A percentile compares a stretch with the other conserved stretches of the same genome.
Evolutionary conservation across 352 stramenopile genomes (phyloP).

Genomic region (Phytophthora citrophthora): DNA sequence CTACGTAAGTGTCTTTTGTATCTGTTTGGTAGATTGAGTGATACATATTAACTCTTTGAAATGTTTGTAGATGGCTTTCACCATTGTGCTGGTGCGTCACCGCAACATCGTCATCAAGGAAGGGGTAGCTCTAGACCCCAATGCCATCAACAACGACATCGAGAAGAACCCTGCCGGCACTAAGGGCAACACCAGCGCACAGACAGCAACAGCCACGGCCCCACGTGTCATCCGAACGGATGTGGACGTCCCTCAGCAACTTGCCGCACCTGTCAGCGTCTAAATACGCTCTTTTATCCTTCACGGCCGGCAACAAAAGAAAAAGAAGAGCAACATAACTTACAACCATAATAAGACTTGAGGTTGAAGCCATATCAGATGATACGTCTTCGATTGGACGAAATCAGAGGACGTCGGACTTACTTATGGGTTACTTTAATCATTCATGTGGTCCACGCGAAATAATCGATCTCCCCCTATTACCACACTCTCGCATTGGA

Average conservation of each 20-base stretch:
- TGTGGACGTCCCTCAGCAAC: conserved; percentile 59
- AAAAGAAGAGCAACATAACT: too few relatives aligned
- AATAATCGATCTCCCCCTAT: neutral
- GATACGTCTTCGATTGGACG: conserved; percentile 8
- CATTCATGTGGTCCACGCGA: conserved; percentile 8
- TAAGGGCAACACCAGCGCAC: conserved; percentile 15
- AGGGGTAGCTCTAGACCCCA: conserved; percentile 49
- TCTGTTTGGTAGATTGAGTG: neutral
- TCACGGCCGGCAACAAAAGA: neutral
- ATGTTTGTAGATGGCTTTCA: conserved; percentile 53
- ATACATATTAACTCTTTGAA: neutral
- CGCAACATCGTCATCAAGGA: conserved; percentile 88
- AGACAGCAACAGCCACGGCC: conserved; percentile 46
- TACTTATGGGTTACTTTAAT: neutral
- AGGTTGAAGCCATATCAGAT: conserved; percentile 27
- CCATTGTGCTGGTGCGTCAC: conserved; percentile 74
- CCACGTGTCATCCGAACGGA: conserved; percentile 72
- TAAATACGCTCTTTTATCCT: conserved; percentile 26
- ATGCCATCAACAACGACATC: conserved; percentile 34
- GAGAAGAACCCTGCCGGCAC: conserved; percentile 59
- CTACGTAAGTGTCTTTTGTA: conserved; percentile 61
- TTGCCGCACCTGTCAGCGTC: conserved; percentile 75
- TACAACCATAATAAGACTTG: neutral
- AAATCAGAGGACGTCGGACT: too few relatives aligned
- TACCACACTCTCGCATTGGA: conserved; percentile 15